A percentile compares a stretch with the other conserved stretches of the same genome.
phyloP scores from a whole-genome alignment of 805 yeast genomes.

The Huiozyma sinensis region DNA sequence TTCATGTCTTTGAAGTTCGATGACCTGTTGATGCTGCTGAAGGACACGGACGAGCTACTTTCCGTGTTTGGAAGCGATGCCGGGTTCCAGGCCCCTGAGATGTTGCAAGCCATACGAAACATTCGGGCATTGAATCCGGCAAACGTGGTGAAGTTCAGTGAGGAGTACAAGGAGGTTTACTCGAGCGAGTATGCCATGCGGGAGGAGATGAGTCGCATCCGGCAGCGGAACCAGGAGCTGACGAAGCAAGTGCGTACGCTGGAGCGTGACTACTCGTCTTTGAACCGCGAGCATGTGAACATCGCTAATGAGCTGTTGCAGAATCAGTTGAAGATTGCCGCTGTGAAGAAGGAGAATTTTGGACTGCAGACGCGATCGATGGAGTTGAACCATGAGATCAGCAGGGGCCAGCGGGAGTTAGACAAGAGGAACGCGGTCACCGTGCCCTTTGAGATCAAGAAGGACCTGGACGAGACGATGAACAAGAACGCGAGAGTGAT shows the following conservation, averaged over 20 bases:
- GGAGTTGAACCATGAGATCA: constrained; percentile 33
- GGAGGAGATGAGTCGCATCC: constrained; percentile 50
- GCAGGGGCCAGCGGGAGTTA: constrained; percentile 21
- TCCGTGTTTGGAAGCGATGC: constrained; percentile 61
- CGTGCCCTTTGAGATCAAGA: constrained; percentile 32
- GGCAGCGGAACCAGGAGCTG: constrained; percentile 56
- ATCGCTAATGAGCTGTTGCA: constrained; percentile 81
- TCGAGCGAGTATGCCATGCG: constrained; percentile 52
- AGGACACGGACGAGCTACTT: constrained; percentile 36
- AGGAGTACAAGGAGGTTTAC: constrained; percentile 66
- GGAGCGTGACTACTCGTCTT: constrained; percentile 57
- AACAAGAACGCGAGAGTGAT: constrained; percentile 52
- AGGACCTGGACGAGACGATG: constrained; percentile 47
- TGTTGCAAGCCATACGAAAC: constrained; percentile 29
- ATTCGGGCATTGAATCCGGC: constrained; percentile 48
- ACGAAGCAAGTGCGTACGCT: constrained; percentile 62
- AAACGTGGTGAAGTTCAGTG: constrained; percentile 52
- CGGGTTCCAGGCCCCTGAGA: constrained; percentile 25
- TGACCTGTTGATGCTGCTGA: constrained; percentile 59
- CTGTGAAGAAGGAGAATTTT: constrained; percentile 63
- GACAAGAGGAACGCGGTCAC: constrained; percentile 24
- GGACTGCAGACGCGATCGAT: constrained; percentile 41
- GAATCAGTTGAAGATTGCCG: constrained; percentile 55
- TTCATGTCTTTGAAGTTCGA: constrained; percentile 62
- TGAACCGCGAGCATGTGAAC: constrained; percentile 75